Evolutionary conservation across 2,329 filamentous ascomycete genomes (phyloP).

Genomic region (Teratosphaeria zuluensis): DNA sequence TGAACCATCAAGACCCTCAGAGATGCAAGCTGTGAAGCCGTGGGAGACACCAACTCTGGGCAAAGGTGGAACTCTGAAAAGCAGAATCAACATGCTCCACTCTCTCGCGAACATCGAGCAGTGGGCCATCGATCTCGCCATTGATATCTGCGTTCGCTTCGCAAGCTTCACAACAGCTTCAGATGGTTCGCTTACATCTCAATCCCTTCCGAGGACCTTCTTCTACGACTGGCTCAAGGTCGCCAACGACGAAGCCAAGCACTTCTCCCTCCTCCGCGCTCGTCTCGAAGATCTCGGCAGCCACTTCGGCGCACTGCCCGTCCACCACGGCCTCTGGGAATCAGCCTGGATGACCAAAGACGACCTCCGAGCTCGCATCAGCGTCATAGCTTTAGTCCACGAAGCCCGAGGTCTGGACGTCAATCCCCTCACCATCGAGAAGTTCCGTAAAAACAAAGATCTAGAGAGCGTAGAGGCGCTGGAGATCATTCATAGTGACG

Average conservation of each 20-base stretch:
- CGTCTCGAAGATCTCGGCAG: conserved; percentile 6
- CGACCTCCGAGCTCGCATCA: conserved; percentile 7
- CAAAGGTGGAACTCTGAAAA: conserved; percentile 7
- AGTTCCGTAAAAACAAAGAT: conserved; percentile 7
- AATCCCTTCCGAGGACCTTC: conserved; percentile 6
- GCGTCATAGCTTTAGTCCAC: conserved; percentile 8
- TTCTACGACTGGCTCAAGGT: conserved; percentile 11
- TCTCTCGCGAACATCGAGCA: conserved; percentile 9
- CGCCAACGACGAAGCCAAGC: conserved; percentile 9
- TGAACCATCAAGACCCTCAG: conserved; percentile 4
- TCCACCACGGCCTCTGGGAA: conserved; percentile 9
- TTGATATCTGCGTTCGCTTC: conserved; percentile 9
- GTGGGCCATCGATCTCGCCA: conserved; percentile 9
- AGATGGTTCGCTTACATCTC: background rate
- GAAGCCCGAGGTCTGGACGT: conserved; percentile 8
- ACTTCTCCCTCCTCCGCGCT: conserved; percentile 6
- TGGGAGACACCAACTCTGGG: conserved; percentile 6
- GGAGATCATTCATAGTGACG: conserved; percentile 8
- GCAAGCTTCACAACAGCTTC: conserved; percentile 4
- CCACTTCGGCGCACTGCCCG: conserved; percentile 7
- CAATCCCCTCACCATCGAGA: conserved; percentile 7
- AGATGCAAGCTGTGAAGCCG: conserved; percentile 2
- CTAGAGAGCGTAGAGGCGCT: conserved; percentile 7
- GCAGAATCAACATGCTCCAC: conserved; percentile 7
- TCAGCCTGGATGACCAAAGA: conserved; percentile 6